Evolutionary conservation across 2,329 filamentous ascomycete genomes (phyloP).

Genomic region (Xylaria sp.): DNA sequence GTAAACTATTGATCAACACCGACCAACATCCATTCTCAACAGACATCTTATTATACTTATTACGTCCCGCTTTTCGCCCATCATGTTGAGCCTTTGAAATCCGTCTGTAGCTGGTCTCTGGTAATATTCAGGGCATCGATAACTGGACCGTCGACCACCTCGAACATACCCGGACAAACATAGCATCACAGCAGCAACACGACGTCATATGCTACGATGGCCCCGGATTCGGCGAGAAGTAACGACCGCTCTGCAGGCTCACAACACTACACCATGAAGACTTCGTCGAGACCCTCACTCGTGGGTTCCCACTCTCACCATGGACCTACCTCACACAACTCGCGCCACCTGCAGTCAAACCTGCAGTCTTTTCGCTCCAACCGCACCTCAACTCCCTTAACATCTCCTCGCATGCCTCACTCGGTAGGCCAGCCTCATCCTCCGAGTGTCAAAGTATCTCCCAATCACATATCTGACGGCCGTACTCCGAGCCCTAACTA

Average conservation of each 20-base stretch:
- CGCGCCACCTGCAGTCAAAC: slow-evolving; percentile 53
- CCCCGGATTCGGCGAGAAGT: slow-evolving; percentile 44
- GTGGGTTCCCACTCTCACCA: slow-evolving; percentile 46
- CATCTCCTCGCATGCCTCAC: slow-evolving; percentile 62
- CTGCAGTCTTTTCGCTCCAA: slow-evolving; percentile 53
- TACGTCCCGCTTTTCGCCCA: slow-evolving; percentile 1
- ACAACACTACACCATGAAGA: slow-evolving; percentile 51
- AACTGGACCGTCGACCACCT: slow-evolving; percentile 10
- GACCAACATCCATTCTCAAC: slow-evolving; percentile 11
- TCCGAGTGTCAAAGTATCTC: slow-evolving; percentile 57
- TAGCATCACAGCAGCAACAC: slow-evolving; percentile 34
- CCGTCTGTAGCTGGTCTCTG: slow-evolving; percentile 18
- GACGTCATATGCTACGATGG: slow-evolving; percentile 46
- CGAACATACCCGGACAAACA: background rate
- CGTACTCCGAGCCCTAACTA: slow-evolving; percentile 81
- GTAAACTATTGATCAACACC: slow-evolving; percentile 27
- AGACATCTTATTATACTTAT: background rate
- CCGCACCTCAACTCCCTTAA: slow-evolving; percentile 61
- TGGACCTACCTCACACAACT: slow-evolving; percentile 40
- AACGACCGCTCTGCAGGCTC: slow-evolving; percentile 43
- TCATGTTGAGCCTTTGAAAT: slow-evolving; percentile 30
- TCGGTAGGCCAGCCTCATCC: slow-evolving; percentile 66
- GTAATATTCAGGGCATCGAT: slow-evolving; percentile 21
- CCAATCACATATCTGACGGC: slow-evolving; percentile 46
- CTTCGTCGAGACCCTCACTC: slow-evolving; percentile 45